Evolutionary conservation across 73 alveolate species (phyloP).

Genomic region (Paramecium pentaurelia): DNA sequence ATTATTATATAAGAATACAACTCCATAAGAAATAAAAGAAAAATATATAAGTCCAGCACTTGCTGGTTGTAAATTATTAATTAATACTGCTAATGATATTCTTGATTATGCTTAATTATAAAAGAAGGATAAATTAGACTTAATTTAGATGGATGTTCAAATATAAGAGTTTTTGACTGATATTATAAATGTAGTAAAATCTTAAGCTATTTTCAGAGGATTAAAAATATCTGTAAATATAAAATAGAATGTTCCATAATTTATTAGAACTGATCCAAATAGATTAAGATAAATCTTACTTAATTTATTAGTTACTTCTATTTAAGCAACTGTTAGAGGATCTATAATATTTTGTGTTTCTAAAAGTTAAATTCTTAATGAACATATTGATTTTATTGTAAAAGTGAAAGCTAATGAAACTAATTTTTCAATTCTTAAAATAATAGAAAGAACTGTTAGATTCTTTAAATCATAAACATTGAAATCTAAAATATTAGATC

Average conservation of each 20-base stretch:
- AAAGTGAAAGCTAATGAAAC: constrained; percentile 3
- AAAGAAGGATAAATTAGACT: neutral
- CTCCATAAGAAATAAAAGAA: neutral
- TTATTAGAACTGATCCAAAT: constrained; percentile 39
- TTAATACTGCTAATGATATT: neutral
- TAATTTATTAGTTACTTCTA: neutral
- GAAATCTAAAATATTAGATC: neutral
- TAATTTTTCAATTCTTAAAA: neutral
- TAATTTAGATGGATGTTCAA: neutral
- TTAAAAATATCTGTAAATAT: neutral
- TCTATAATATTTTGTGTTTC: neutral
- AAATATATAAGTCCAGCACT: constrained; percentile 3
- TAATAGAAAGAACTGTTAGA: neutral
- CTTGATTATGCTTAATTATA: neutral
- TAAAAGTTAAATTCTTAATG: neutral
- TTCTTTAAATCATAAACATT: neutral
- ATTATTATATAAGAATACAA: neutral
- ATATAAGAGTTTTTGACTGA: neutral
- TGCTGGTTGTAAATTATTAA: constrained; percentile 20
- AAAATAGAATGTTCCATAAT: neutral
- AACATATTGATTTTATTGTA: neutral
- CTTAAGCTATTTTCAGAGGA: neutral
- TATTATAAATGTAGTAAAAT: neutral
- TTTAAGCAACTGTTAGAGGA: constrained; percentile 22
- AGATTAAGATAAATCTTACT: constrained; percentile 24